phyloP scores from a whole-genome alignment of 2,329 filamentous ascomycete genomes.

The Colletotrichum eleusines region DNA sequence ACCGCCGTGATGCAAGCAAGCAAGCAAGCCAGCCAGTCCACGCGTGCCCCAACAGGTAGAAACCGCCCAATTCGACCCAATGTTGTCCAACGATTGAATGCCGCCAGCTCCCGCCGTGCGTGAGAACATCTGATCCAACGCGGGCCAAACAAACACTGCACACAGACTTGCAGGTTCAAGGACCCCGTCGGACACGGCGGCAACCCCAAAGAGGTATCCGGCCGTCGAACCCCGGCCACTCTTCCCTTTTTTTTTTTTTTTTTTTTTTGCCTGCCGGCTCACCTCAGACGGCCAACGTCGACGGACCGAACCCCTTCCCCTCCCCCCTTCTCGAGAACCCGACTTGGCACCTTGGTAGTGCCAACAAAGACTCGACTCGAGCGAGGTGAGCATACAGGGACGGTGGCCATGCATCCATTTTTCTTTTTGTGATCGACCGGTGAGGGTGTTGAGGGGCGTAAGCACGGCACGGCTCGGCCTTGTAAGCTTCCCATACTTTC shows the following conservation, averaged over 20 bases:
- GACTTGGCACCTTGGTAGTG: too few species aligned
- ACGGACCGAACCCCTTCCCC: background rate
- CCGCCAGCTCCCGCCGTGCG: background rate
- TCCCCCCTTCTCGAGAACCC: too few species aligned
- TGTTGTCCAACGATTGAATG: background rate
- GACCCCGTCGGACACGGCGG: conserved; percentile 27
- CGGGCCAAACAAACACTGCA: background rate
- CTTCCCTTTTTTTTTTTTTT: background rate
- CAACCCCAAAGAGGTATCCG: conserved; percentile 12
- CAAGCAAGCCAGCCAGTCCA: background rate
- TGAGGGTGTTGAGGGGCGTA: conserved; percentile 21
- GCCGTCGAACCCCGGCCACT: conserved; percentile 4
- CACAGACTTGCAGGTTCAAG: conserved; percentile 5
- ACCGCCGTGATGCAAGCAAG: conserved; percentile 16
- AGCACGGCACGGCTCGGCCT: conserved; percentile 40
- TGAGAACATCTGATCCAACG: conserved; percentile 21
- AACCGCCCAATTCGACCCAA: background rate
- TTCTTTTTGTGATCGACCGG: conserved; percentile 36
- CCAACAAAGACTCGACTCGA: conserved; percentile 31
- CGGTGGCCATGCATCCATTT: conserved; percentile 26
- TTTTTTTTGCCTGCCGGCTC: conserved; percentile 7
- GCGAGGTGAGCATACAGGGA: conserved; percentile 21
- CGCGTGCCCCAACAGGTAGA: conserved; percentile 19
- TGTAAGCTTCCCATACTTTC: background rate
- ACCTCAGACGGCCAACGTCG: background rate